A percentile compares a stretch with the other conserved stretches of the same genome.
Conservation (phyloP, 352 stramenopile genomes). For the Pythium insidiosum region DNA sequence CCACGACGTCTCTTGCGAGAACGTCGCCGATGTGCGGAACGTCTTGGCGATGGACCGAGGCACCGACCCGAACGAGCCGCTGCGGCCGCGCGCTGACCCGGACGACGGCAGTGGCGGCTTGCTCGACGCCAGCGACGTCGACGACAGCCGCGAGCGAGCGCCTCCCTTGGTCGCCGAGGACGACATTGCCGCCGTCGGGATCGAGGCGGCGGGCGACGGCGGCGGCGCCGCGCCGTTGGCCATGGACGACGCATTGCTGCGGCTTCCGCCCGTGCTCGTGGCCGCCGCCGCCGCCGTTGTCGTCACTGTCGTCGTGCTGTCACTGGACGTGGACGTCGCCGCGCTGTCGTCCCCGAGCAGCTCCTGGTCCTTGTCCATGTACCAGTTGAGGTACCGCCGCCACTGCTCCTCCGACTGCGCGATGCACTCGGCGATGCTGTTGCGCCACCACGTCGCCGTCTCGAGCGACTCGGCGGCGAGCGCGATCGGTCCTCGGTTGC, state of each 20-base stretch:
- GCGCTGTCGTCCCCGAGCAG: too few species aligned
- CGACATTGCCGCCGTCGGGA: too few species aligned
- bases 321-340: constrained; percentile 2
- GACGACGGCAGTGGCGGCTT: too few species aligned
- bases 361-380: constrained; percentile 73
- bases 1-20: constrained; percentile 73
- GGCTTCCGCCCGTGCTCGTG: too few species aligned
- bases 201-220: too few species aligned
- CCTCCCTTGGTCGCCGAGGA: too few species aligned
- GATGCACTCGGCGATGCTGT: constrained; percentile 80
- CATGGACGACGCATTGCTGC: too few species aligned
- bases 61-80: constrained; percentile 60
- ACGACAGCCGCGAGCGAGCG: not conserved
- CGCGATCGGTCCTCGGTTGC: constrained; percentile 63
- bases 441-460: constrained; percentile 80
- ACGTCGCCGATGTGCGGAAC: constrained; percentile 67
- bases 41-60: constrained; percentile 74
- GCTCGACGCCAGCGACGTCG: constrained; percentile 1
- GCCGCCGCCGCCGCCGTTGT: too few species aligned
- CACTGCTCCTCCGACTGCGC: constrained; percentile 79
- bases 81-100: too few species aligned
- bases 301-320: constrained; percentile 2
- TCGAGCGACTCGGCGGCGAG: constrained; percentile 76
- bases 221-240: too few species aligned
- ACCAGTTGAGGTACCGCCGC: constrained; percentile 83